phyloP scores from a whole-genome alignment of 1,139 yeast genomes.

The Candida albicans region DNA sequence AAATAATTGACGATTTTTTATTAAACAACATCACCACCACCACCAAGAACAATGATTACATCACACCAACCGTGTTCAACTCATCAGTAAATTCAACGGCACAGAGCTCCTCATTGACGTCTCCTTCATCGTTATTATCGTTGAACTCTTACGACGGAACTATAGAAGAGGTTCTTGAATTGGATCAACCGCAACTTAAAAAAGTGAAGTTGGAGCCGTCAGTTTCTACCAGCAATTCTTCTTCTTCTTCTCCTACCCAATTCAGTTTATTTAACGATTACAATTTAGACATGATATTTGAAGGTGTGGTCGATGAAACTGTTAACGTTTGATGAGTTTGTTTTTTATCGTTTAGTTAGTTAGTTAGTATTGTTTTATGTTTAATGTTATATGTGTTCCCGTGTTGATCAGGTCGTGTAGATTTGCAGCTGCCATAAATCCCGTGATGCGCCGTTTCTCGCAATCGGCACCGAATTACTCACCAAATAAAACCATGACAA shows the following conservation, averaged over 20 bases:
- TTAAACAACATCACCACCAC: slow-evolving; percentile 36
- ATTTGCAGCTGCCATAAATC: too few relatives aligned
- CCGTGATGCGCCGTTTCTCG: too few relatives aligned
- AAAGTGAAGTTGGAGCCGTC: slow-evolving; percentile 7
- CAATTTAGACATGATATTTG: slow-evolving; percentile 28
- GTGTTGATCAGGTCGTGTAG: too few relatives aligned
- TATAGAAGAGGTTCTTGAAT: slow-evolving; percentile 7
- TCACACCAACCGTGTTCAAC: slow-evolving; percentile 20
- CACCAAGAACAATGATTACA: slow-evolving; percentile 2
- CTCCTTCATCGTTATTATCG: slow-evolving; percentile 37
- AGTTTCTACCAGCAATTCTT: not conserved
- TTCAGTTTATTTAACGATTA: slow-evolving; percentile 12
- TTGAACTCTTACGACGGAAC: slow-evolving; percentile 29
- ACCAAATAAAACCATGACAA: too few relatives aligned
- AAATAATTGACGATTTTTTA: slow-evolving; percentile 41
- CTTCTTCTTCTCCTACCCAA: slow-evolving; percentile 1
- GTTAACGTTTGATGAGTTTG: slow-evolving; percentile 15
- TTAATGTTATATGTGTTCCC: not conserved
- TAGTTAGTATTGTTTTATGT: not conserved
- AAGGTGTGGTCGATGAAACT: slow-evolving; percentile 30
- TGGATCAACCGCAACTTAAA: slow-evolving; percentile 6
- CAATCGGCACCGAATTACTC: too few relatives aligned
- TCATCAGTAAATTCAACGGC: slow-evolving; percentile 10
- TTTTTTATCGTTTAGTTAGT: not conserved
- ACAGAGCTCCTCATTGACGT: slow-evolving; percentile 25